phyloP scores from a whole-genome alignment of 2,329 filamentous ascomycete species.

The Trichoderma simmonsii region DNA sequence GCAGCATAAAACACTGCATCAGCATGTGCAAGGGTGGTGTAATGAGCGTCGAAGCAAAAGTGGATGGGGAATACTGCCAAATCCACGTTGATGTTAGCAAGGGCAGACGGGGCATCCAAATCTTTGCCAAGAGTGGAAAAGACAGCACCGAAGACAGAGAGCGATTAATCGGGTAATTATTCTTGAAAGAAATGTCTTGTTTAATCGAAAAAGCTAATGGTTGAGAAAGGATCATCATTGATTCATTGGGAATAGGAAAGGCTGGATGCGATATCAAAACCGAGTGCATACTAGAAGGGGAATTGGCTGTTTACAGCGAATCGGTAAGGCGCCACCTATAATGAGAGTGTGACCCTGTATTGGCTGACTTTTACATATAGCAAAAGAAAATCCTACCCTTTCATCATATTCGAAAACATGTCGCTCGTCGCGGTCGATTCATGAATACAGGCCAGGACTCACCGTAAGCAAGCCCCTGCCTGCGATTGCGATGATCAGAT shows the following conservation, averaged over 20 bases:
- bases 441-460: conserved; percentile 69
- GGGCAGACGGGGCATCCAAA: conserved; percentile 58
- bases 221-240: conserved; percentile 50
- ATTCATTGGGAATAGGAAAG: conserved; percentile 61
- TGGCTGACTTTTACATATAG: conserved; percentile 26
- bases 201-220: conserved; percentile 19
- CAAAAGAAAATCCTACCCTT: conserved; percentile 68
- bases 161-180: conserved; percentile 53
- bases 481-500: neutral
- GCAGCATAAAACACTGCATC: conserved; percentile 72
- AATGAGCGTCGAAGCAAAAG: conserved; percentile 75
- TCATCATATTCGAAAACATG: conserved; percentile 77
- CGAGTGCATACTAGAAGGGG: conserved; percentile 77
- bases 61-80: conserved; percentile 89
- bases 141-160: conserved; percentile 74
- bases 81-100: conserved; percentile 72
- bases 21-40: conserved; percentile 56
- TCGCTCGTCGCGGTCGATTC: conserved; percentile 67
- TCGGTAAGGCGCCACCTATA: conserved; percentile 34
- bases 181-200: neutral
- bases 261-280: conserved; percentile 56
- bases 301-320: conserved; percentile 76
- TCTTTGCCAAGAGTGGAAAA: conserved; percentile 91
- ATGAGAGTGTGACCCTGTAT: neutral
- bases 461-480: conserved; percentile 50